Evolutionary conservation across 1,284 basidiomycete species (phyloP).

Genomic region (Cronartium quercuum): DNA sequence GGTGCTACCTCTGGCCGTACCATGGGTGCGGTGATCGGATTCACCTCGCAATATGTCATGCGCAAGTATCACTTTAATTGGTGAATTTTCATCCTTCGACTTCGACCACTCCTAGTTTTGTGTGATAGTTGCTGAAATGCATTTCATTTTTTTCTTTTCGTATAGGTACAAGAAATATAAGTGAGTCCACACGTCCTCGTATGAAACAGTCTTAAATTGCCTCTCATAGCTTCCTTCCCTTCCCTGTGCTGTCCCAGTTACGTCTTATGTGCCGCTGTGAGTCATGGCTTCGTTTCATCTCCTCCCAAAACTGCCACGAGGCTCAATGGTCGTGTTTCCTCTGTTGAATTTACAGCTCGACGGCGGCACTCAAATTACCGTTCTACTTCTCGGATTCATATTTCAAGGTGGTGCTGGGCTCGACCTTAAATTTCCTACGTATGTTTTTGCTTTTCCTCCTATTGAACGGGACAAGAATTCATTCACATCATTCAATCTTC

Average conservation of each 20-base stretch:
- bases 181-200: background rate
- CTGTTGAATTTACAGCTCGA: slow-evolving; percentile 14
- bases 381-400: slow-evolving; percentile 8
- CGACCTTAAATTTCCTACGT: slow-evolving; percentile 19
- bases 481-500: background rate
- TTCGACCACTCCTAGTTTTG: background rate
- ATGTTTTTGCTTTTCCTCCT: background rate
- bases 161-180: slow-evolving; percentile 35
- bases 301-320: no score
- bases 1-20: slow-evolving; percentile 31
- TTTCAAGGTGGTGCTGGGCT: slow-evolving; percentile 29
- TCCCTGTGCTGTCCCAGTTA: background rate
- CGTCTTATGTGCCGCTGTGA: slow-evolving; percentile 21
- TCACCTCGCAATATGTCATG: slow-evolving; percentile 18
- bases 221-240: no score
- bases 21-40: background rate
- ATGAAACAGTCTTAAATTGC: no score
- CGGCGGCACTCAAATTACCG: slow-evolving; percentile 18
- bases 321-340: no score
- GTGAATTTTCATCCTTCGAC: background rate
- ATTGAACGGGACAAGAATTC: background rate
- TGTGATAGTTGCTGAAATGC: no score
- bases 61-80: slow-evolving; percentile 27
- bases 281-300: background rate
- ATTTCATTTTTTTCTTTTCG: background rate